Evolutionary conservation across 257 asterid species (phyloP).

Genomic region (Solanum raphanifolium): DNA sequence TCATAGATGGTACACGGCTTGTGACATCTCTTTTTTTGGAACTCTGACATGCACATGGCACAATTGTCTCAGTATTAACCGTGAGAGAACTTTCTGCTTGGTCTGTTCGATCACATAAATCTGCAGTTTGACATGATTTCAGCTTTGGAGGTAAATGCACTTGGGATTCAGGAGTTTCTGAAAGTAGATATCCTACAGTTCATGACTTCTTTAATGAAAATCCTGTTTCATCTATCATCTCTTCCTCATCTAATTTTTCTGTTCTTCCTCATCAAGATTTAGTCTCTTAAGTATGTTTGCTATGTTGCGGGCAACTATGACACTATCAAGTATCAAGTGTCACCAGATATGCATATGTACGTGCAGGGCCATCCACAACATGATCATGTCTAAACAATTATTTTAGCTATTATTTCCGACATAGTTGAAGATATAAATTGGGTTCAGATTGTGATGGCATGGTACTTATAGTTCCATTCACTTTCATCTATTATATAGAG

Average conservation of each 20-base stretch:
- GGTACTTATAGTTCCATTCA: not conserved
- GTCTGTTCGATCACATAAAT: not conserved
- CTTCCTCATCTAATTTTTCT: not conserved
- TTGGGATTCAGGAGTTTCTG: not conserved
- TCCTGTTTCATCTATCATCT: not conserved
- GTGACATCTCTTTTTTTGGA: not conserved
- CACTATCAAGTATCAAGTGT: not conserved
- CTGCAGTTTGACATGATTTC: not conserved
- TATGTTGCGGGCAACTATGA: not conserved
- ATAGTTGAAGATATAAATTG: not conserved
- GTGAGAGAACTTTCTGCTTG: not conserved
- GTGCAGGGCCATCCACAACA: not conserved
- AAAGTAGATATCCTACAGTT: not conserved
- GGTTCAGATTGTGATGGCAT: not conserved
- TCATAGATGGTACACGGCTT: not conserved
- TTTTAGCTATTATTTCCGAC: not conserved
- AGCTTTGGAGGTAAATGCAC: not conserved
- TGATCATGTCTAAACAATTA: not conserved
- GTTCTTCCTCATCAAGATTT: not conserved
- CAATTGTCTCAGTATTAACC: not conserved
- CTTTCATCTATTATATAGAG: constrained; percentile 19
- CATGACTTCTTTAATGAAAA: not conserved
- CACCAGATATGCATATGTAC: not conserved
- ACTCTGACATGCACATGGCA: not conserved
- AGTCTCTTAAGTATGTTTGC: not conserved